Evolutionary conservation across 2,329 filamentous ascomycete genomes (phyloP), one percentile per base, ranked within the genome.

Genomic region (Dichotomopilus funicola): DNA sequence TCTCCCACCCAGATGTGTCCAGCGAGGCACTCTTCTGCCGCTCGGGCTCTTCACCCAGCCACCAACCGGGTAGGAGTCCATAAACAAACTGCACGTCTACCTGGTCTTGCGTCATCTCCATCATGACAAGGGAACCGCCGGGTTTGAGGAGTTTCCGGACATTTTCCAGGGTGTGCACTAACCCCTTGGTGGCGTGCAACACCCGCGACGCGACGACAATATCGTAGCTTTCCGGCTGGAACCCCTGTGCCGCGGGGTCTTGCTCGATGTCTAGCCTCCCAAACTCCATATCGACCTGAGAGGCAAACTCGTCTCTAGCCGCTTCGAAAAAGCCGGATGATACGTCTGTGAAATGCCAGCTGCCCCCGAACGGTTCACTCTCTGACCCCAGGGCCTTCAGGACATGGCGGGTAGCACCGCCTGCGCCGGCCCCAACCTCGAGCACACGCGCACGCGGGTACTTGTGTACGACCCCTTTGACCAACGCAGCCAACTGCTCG

Each of bases 371-470:
- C 40, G 41, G 41, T 11, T 45, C 43, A 19, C n/a, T 45, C 19
- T 45, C 43, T 27, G 43, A 27, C 3, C 34, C 9, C 2, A 13
- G 12, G 12, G 38, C 34, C 9, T 10, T 7, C 7, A 45, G 34
- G 9, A 47, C 50, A 7, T 43, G 37, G 5, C 63, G 57, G 0
- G 75, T 76, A 0, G 70, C 64, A 9, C 66, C 67, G 0, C 72
- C 74, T 1, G 70, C 73, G 1, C 74, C 73, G 6, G 69, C 72
- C 31, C 74, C 73, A 7, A 74, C 64, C 59, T 68, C 66, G 5
- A 78, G 57, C 12, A 77, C 48, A 4, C 47, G 41, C 1, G 53
- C 40, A 1, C 50, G 53, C 1, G 61, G 61, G 40, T 60, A 41
- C 53, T 63, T 58, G 9, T 48, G 37, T 10, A 31, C 33, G 50